A percentile compares a stretch with the other conserved stretches of the same genome.
Conservation (phyloP, 257 asterid genomes). For the Eustoma russellianum region DNA sequence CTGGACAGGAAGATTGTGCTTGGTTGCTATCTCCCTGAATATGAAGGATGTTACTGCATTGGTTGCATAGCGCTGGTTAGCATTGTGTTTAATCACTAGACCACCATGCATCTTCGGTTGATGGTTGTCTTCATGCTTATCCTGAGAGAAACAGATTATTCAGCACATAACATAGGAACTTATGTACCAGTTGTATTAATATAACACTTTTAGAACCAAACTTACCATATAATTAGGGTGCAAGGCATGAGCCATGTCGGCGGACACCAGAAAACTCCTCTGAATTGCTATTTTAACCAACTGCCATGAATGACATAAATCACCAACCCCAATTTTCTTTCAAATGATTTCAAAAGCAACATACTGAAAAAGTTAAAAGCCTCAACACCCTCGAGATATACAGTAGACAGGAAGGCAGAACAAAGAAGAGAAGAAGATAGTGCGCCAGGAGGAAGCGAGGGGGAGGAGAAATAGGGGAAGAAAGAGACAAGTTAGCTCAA, state of each 20-base stretch:
- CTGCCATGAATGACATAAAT: slow-evolving; percentile 18
- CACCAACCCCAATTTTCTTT: slow-evolving; percentile 1
- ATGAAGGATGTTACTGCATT: slow-evolving; percentile 84
- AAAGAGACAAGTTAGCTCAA: too few relatives aligned
- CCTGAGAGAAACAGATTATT: slow-evolving; percentile 38
- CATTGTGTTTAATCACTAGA: slow-evolving; percentile 88
- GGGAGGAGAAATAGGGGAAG: not conserved
- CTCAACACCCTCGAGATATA: too few relatives aligned
- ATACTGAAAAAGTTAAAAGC: not conserved
- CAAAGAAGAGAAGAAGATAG: not conserved
- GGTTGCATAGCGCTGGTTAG: slow-evolving; percentile 91
- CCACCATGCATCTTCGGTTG: slow-evolving; percentile 95
- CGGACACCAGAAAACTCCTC: slow-evolving; percentile 86
- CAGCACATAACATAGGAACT: not conserved
- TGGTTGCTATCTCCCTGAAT: slow-evolving; percentile 75
- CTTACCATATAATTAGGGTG: slow-evolving; percentile 94
- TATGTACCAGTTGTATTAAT: not conserved
- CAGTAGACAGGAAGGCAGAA: not conserved
- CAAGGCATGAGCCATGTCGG: slow-evolving; percentile 99
- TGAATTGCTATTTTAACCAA: slow-evolving; percentile 68
- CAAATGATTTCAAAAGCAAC: not conserved
- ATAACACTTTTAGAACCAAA: not conserved
- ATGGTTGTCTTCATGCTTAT: slow-evolving; percentile 92
- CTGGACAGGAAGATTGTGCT: slow-evolving; percentile 78
- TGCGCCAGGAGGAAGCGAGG: not conserved